Evolutionary conservation across 208 protist genomes (phyloP), one percentile per base, ranked within the genome.

Genomic region (Wallacemonas sp.): DNA sequence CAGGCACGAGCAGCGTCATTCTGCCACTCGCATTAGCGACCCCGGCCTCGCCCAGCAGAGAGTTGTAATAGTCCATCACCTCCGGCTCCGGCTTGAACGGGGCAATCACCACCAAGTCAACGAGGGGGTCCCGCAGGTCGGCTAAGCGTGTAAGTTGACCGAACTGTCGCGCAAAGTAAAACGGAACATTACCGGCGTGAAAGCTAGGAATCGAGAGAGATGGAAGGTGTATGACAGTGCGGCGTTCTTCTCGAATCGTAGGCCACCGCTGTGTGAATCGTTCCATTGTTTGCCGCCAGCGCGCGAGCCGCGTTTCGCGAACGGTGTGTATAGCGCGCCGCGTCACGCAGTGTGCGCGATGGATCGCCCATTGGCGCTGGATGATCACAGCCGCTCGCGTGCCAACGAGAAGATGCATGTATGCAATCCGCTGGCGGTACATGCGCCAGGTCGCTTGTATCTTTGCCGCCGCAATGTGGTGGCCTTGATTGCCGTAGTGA

Each of bases 401-500:
- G 66, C 84, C 88, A 44, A 93, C 72, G 45, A 88, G 72, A 12
- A 97, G 68, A 66, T 91, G 86, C 22, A 73, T 63, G 65, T 94
- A 97, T 19, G 84, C 85, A 22, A 93, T 78, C 34, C 86, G 79
- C 72, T 94, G 84, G 9, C 70, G 42, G 41, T 91, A 89, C 92
- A 97, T 97, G 56, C 84, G 82, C 84, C 87, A 94, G 15, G 82
- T 87, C n/a, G 88, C 78, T 67, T 97, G 92, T 21, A 97, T 91
- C 62, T 92, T 93, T 1, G 80, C 62, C n/a, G 90, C 90, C 2
- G 92, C 92, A 14, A 86, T 61, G 58, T 95, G 59, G 45, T 83
- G 77, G 15, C 92, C 90, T 9, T 69, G 63, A 36, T 44, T 53
- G 36, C 80, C 89, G 68, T 72, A 80, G 31, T 77, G 72, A 68